Evolutionary conservation across 192 early-diverging fungal species (phyloP).

Genomic region (Geranomyces variabilis): DNA sequence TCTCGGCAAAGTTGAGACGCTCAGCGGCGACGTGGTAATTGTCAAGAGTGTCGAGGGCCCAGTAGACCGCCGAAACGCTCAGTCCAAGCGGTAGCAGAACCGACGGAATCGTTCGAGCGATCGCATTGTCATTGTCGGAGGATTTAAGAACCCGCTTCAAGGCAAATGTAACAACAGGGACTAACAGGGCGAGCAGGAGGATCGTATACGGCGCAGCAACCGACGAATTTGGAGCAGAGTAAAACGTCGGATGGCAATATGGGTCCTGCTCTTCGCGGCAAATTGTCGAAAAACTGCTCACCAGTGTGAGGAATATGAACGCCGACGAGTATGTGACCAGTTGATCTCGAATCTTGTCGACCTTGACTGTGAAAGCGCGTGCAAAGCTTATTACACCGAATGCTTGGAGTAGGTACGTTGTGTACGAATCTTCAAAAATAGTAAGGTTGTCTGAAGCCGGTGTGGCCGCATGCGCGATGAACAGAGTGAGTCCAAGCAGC

Average conservation of each 20-base stretch:
- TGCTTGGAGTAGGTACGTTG: slow-evolving; percentile 68
- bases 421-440: slow-evolving; percentile 81
- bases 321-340: slow-evolving; percentile 27
- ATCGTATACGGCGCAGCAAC: slow-evolving; percentile 56
- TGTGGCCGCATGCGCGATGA: slow-evolving; percentile 61
- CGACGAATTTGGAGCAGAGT: slow-evolving; percentile 60
- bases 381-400: slow-evolving; percentile 56
- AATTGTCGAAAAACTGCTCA: slow-evolving; percentile 67
- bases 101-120: slow-evolving; percentile 24
- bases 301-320: slow-evolving; percentile 56
- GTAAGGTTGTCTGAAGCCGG: slow-evolving; percentile 91
- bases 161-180: slow-evolving; percentile 45
- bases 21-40: slow-evolving; percentile 28
- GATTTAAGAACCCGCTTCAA: slow-evolving; percentile 45
- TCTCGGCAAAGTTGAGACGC: background rate
- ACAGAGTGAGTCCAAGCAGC: slow-evolving; percentile 37
- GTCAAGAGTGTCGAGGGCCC: slow-evolving; percentile 52
- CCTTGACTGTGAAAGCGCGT: slow-evolving; percentile 29
- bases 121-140: slow-evolving; percentile 56
- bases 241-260: slow-evolving; percentile 79
- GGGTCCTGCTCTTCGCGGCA: slow-evolving; percentile 90
- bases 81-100: slow-evolving; percentile 32
- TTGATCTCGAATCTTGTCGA: slow-evolving; percentile 26
- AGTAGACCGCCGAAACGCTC: slow-evolving; percentile 41
- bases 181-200: slow-evolving; percentile 43